A percentile compares a stretch with the other conserved stretches of the same genome.
These are phyloP conservation scores for Xylaria sp. DNA, from an alignment of 2,329 filamentous ascomycete genomes.

Conservation along the genomic window DNA sequence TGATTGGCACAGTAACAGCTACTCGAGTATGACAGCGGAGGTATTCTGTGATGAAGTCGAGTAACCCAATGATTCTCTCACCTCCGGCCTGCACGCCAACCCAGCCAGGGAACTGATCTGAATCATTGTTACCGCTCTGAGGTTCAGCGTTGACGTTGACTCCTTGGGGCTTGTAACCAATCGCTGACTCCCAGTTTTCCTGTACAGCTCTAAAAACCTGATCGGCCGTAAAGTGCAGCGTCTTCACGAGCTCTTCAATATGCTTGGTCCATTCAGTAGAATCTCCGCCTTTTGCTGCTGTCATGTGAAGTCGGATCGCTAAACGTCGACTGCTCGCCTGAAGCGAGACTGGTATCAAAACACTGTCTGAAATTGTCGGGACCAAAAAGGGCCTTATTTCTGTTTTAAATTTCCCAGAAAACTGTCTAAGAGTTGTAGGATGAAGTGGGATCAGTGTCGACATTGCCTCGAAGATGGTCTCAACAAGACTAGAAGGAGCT, in stretches of 20 bases:
- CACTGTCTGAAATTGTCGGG: slow-evolving; percentile 67
- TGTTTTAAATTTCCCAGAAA: slow-evolving; percentile 73
- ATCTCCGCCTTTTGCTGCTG: slow-evolving; percentile 81
- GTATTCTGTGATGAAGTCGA: slow-evolving; percentile 73
- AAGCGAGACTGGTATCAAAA: slow-evolving; percentile 63
- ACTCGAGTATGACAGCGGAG: slow-evolving; percentile 72
- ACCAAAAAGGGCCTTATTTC: slow-evolving; percentile 71
- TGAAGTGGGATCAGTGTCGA: slow-evolving; percentile 80
- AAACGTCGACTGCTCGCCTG: slow-evolving; percentile 71
- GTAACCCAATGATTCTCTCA: slow-evolving; percentile 73
- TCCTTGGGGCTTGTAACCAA: slow-evolving; percentile 58
- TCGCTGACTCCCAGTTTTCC: slow-evolving; percentile 82
- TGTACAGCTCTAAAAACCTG: slow-evolving; percentile 80
- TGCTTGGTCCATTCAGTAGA: slow-evolving; percentile 82
- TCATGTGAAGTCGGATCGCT: slow-evolving; percentile 78
- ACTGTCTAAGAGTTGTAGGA: slow-evolving; percentile 84
- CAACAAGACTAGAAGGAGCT: slow-evolving; percentile 64
- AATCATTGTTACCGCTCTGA: slow-evolving; percentile 57
- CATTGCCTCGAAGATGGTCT: slow-evolving; percentile 78
- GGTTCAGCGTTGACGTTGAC: slow-evolving; percentile 61
- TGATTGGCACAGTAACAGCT: slow-evolving; percentile 74
- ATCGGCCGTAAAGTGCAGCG: slow-evolving; percentile 78
- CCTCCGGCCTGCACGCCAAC: slow-evolving; percentile 77
- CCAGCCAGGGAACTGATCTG: slow-evolving; percentile 74
- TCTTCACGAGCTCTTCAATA: slow-evolving; percentile 69